Percentiles rank a stretch among this genome's conserved stretches.
phyloP scores from a whole-genome alignment of 2,329 filamentous ascomycete species.

The Nemania bipapillata region DNA sequence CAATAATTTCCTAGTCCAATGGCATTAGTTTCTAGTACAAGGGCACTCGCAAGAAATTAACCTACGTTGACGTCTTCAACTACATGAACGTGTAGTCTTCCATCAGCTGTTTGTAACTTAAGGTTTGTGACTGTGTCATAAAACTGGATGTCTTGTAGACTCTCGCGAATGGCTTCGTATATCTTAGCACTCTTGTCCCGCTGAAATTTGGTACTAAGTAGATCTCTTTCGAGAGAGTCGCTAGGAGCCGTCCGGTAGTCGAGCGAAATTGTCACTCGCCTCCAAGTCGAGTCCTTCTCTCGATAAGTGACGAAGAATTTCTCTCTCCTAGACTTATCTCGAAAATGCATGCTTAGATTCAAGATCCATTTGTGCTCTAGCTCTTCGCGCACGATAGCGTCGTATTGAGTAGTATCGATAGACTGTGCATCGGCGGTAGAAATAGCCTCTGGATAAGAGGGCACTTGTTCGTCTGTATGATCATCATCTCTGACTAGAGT shows the following conservation, averaged over 20 bases:
- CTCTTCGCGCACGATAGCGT: conserved; percentile 77
- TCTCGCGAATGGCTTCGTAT: conserved; percentile 93
- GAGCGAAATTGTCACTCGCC: conserved; percentile 89
- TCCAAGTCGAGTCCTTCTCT: conserved; percentile 80
- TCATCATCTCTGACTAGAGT: conserved; percentile 41
- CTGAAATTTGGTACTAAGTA: conserved; percentile 81
- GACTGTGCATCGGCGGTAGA: conserved; percentile 58
- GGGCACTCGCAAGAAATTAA: conserved; percentile 39
- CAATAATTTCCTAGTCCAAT: conserved; percentile 78
- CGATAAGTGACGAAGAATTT: conserved; percentile 98
- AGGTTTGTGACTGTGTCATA: conserved; percentile 96
- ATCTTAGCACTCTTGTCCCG: conserved; percentile 92
- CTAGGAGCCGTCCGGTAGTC: conserved; percentile 86
- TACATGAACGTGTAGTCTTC: conserved; percentile 92
- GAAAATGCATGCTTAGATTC: conserved; percentile 98
- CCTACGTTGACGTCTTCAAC: conserved; percentile 89
- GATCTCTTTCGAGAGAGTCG: conserved; percentile 85
- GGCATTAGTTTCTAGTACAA: conserved; percentile 22
- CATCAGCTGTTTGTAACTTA: conserved; percentile 88
- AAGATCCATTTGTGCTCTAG: conserved; percentile 92
- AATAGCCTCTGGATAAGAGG: conserved; percentile 36
- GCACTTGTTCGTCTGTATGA: conserved; percentile 47
- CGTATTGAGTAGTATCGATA: conserved; percentile 65
- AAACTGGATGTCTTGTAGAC: conserved; percentile 91
- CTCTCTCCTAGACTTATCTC: conserved; percentile 89